phyloP scores from a whole-genome alignment of 805 yeast genomes.

The Metschnikowia cerradonensis region DNA sequence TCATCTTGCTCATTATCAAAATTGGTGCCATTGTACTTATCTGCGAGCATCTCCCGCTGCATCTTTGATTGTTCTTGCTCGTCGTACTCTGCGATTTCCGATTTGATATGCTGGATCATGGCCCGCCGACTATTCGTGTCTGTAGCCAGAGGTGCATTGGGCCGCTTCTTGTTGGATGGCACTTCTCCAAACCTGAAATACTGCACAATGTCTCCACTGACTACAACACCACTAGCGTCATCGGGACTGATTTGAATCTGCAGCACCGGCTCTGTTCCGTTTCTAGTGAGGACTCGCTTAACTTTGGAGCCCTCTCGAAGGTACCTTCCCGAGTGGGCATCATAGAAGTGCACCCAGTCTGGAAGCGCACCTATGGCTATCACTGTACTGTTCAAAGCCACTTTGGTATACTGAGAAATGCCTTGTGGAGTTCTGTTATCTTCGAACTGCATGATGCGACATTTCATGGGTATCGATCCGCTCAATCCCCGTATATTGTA shows the following conservation, averaged over 20 bases:
- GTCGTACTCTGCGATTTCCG: conserved; percentile 37
- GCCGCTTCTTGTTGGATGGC: conserved; percentile 8
- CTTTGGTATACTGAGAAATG: conserved; percentile 23
- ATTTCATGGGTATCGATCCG: conserved; percentile 9
- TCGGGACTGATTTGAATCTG: conserved; percentile 13
- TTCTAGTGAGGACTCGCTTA: conserved; percentile 13
- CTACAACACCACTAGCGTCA: conserved; percentile 15
- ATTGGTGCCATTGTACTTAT: conserved; percentile 45
- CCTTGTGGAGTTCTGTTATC: conserved; percentile 19
- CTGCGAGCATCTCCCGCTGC: conserved; percentile 27
- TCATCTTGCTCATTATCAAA: conserved; percentile 27
- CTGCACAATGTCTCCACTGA: conserved; percentile 17
- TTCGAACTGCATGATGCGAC: conserved; percentile 16
- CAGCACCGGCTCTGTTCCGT: conserved; percentile 16
- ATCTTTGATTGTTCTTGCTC: conserved; percentile 21
- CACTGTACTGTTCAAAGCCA: conserved; percentile 33
- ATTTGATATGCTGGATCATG: conserved; percentile 23
- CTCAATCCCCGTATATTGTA: conserved; percentile 37
- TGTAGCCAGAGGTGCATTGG: conserved; percentile 15
- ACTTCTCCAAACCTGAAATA: conserved; percentile 16
- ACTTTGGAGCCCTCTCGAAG: conserved; percentile 15
- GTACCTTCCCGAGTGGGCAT: conserved; percentile 18
- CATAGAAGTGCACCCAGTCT: conserved; percentile 18
- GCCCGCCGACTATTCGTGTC: conserved; percentile 13
- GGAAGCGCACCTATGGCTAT: conserved; percentile 21